Evolutionary conservation across 2,329 filamentous ascomycete species (phyloP), one percentile per base, ranked within the genome.

Genomic region (Ophiocordyceps unilateralis): DNA sequence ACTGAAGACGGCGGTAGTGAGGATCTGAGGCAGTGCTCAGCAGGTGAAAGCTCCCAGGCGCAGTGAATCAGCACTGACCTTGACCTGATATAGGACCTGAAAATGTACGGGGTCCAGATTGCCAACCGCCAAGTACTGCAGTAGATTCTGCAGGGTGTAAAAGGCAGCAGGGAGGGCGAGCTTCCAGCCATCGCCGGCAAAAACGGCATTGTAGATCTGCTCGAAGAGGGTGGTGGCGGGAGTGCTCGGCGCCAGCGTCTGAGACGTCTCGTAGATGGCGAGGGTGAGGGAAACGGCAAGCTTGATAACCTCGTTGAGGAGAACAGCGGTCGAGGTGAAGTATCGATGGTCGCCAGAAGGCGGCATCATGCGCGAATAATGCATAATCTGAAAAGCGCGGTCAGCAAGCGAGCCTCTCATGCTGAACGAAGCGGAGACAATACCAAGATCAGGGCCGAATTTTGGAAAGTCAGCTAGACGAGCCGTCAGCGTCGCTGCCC

Each of bases 281-380:
- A 95, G 81, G 6, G 83, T 86, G 37, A 95, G 67, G 51, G 84
- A 93, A 44, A 96, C 77, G 32, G 79, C 75, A 28, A 96, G 73
- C 63, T 96, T 96, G 53, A 95, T 74, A 40, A 94, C 73, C 63
- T 98, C 91, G 60, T 88, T 91, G 48, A 96, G 70, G 58, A 96
- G 85, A 43, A 98, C 85, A 38, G 89, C 88, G 10, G 91, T 96
- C 37, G 88, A 95, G 34, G 89, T 81, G 53, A 91, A 85, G 62
- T 95, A 96, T 58, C 88, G 81, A 56, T 88, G 84, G 50, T 86
- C 84, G 57, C 81, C 78, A 10, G 74, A 69, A 10, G 79, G 72
- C n/a, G 87, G 83, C 88, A 95, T 95, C 47, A 93, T 78, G 50
- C 88, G 78, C 24, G 88, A 94, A 62, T 96, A 94, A 65, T 95